Evolutionary conservation across 805 yeast genomes (phyloP), one percentile per base, ranked within the genome.

Genomic region (Barnettozyma wickerhamii): DNA sequence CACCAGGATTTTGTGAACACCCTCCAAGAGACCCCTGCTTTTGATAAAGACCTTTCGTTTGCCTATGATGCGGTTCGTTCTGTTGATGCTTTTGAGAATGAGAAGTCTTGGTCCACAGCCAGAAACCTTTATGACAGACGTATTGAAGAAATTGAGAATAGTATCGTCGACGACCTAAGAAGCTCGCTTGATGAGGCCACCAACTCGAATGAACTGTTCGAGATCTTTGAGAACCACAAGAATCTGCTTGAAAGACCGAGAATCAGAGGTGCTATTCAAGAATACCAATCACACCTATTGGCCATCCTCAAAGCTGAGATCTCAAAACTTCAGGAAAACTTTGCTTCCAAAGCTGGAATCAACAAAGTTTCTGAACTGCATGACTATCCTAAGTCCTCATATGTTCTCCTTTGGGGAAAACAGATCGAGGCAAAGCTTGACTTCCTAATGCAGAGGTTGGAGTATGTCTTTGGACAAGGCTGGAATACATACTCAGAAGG

Each of bases 401-500:
- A 77, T 4, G 57, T 70, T 1, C 52, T 81, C 5, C 53, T 74
- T 2, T 75, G 83, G 77, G 72, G 72, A 10, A 64, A 61, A n/a
- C 81, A 79, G 48, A 62, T 78, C 3, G 69, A 66, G 27, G 47
- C 58, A 19, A 74, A 73, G 36, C 52, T 80, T 3, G 58, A 61
- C 4, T 57, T 60, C 19, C 55, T 79, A n/a, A 51, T 68, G 24
- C 49, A 56, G 4, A 65, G 77, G 23, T 59, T 81, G 7, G 77
- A 74, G 33, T 57, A 68, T 10, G 67, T 81, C 4, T 60, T 83
- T 7, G 85, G 89, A 0, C 53, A 66, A 14, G 77, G 77, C 7
- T 83, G 90, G 90, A 62, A 58, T 17, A 61, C 68, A 9, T 77
- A 75, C 43, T 73, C 81, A 3, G 88, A 81, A 38, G 96, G 96